Conservation (phyloP, 2,329 filamentous ascomycete genomes). For the Aspergillus pseudoviridinutans region DNA sequence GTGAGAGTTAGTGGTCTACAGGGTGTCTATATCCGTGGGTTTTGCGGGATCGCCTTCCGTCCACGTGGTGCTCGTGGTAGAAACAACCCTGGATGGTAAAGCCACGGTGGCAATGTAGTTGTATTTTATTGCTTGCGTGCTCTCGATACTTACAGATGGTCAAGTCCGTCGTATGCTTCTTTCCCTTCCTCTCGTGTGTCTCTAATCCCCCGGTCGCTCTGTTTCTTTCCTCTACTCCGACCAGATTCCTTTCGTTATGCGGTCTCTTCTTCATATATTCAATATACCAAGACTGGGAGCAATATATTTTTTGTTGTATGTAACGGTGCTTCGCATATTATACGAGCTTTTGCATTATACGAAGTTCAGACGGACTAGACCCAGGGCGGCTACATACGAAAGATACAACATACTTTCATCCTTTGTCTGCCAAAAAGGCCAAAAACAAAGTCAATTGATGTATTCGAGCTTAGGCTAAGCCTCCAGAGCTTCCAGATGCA, state of each 20-base stretch:
- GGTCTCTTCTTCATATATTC: background rate
- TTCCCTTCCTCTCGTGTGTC: background rate
- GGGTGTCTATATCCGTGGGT: background rate
- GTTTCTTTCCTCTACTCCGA: background rate
- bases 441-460: background rate
- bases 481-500: background rate
- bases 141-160: background rate
- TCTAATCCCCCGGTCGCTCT: background rate
- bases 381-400: background rate
- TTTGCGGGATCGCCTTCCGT: background rate
- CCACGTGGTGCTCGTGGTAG: background rate
- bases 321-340: background rate
- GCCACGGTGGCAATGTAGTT: background rate
- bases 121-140: background rate
- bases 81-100: background rate
- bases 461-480: background rate
- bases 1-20: background rate
- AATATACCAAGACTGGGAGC: background rate
- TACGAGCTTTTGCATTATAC: background rate
- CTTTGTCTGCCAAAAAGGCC: background rate
- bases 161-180: background rate
- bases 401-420: background rate
- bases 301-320: background rate
- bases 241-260: conserved; percentile 1
- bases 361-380: background rate